phyloP scores from a whole-genome alignment of 441 rosid species.

The Flueggea neowawraea region DNA sequence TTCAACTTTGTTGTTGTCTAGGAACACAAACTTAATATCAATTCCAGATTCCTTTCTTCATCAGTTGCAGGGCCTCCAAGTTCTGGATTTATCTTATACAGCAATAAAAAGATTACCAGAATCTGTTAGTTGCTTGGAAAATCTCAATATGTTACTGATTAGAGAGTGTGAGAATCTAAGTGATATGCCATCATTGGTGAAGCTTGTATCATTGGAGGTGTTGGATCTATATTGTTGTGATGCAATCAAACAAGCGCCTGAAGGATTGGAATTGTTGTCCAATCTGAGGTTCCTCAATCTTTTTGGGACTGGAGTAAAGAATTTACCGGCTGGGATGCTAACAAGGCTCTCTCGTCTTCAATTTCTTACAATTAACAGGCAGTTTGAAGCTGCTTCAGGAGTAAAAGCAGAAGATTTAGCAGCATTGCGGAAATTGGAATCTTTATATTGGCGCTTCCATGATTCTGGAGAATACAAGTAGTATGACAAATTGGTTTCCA shows the following conservation, averaged over 20 bases:
- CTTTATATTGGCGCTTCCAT: neutral
- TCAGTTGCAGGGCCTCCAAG: neutral
- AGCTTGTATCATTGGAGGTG: constrained; percentile 3
- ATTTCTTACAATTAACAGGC: neutral
- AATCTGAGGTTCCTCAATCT: constrained; percentile 16
- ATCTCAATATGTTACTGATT: constrained; percentile 15
- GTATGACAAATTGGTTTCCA: neutral
- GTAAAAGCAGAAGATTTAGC: constrained; percentile 10
- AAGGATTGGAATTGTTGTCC: constrained; percentile 12
- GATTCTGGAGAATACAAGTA: neutral
- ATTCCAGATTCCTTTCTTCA: neutral
- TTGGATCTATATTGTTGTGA: constrained; percentile 10
- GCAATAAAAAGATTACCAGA: neutral
- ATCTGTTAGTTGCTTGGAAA: constrained; percentile 14
- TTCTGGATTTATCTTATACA: neutral
- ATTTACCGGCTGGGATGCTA: neutral
- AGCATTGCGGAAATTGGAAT: constrained; percentile 16
- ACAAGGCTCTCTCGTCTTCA: constrained; percentile 2
- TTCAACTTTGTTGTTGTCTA: neutral
- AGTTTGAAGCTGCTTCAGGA: neutral
- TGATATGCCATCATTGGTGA: constrained; percentile 6
- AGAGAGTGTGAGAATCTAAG: fast-evolving
- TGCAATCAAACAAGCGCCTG: constrained; percentile 5
- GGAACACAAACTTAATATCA: neutral
- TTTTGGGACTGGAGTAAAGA: fast-evolving